Evolutionary conservation across 768 basidiomycete genomes (phyloP), one percentile per base, ranked within the genome.

Genomic region (Pseudohyphozyma bogoriensis): DNA sequence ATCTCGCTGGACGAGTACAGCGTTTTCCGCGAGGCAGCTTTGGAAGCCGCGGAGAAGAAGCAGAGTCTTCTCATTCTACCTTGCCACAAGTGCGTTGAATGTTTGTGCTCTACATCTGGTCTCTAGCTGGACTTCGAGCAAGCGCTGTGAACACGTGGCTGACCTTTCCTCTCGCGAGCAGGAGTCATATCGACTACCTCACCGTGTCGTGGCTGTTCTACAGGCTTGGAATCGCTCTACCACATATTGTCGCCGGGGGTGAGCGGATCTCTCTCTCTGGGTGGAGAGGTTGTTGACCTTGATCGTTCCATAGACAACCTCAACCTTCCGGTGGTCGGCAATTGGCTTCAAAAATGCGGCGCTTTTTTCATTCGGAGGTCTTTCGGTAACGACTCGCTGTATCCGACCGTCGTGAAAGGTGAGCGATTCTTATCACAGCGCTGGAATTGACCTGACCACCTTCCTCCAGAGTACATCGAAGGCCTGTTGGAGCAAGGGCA

Each of bases 191-290:
- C 15, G 24, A 12, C 3, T 11, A 1, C 6, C 4, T 44, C 59
- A 56, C 64, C n/a, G 62, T 62, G 22, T 68, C 60, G 1, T 70
- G 64, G 60, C 63, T 68, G 4, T 64, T 70, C 52, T 64, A 64
- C 51, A 60, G 63, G 4, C 60, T 61, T 46, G 60, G 60, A 0
- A 56, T 70, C 9, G 58, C 67, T 0, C 59, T 70, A 1, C 69
- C 69, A 6, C 69, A 70, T 46, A 70, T 70, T 52, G 59, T 70
- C 44, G 68, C 69, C 1, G 69, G 69, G n/a, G n/a, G n/a, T n/a
- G n/a, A n/a, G n/a, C n/a, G n/a, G n/a, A n/a, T n/a, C n/a, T n/a
- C n/a, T n/a, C n/a, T n/a, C n/a, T n/a, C n/a, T n/a, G n/a, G n/a
- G n/a, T n/a, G n/a, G n/a, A n/a, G n/a, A n/a, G n/a, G n/a, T n/a